phyloP scores from a whole-genome alignment of 2,329 filamentous ascomycete species.

The Beauveria pseudobassiana region DNA sequence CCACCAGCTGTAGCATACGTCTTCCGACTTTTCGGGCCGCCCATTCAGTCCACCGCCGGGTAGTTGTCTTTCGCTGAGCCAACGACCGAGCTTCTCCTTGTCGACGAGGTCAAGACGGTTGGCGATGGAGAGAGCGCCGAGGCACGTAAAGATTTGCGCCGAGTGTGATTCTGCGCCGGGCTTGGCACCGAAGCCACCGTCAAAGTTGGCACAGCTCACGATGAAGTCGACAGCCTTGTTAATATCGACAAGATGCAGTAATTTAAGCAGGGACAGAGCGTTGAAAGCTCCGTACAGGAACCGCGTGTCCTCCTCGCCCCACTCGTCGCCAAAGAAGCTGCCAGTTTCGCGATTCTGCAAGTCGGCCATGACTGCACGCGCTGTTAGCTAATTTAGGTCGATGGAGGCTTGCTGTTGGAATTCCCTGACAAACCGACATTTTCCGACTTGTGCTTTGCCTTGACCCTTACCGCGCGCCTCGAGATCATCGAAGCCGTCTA shows the following conservation, averaged over 20 bases:
- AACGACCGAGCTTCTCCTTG: conserved; percentile 72
- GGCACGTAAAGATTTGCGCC: conserved; percentile 91
- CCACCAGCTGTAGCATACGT: conserved; percentile 99
- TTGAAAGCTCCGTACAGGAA: conserved; percentile 90
- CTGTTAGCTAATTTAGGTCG: conserved; percentile 17
- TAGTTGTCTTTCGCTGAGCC: conserved; percentile 90
- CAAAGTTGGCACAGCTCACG: conserved; percentile 79
- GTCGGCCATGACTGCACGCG: conserved; percentile 58
- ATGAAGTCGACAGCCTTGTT: conserved; percentile 74
- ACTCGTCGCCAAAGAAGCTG: conserved; percentile 89
- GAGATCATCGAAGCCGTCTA: conserved; percentile 78
- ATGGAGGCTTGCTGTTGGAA: no score
- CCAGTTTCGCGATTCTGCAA: conserved; percentile 77
- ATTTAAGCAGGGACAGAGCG: conserved; percentile 73
- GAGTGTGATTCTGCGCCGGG: conserved; percentile 92
- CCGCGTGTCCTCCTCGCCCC: conserved; percentile 92
- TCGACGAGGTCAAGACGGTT: conserved; percentile 75
- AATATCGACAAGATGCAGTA: conserved; percentile 68
- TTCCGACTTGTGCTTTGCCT: conserved; percentile 61
- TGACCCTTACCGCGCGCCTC: conserved; percentile 59
- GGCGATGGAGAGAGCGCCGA: conserved; percentile 79
- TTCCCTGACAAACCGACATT: conserved; percentile 53
- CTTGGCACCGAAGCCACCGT: conserved; percentile 84
- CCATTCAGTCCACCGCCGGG: conserved; percentile 86
- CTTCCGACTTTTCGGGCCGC: conserved; percentile 87